A percentile compares a stretch with the other conserved stretches of the same genome.
phyloP scores from a whole-genome alignment of 164 flowering plant genomes.

The Santalum album region DNA sequence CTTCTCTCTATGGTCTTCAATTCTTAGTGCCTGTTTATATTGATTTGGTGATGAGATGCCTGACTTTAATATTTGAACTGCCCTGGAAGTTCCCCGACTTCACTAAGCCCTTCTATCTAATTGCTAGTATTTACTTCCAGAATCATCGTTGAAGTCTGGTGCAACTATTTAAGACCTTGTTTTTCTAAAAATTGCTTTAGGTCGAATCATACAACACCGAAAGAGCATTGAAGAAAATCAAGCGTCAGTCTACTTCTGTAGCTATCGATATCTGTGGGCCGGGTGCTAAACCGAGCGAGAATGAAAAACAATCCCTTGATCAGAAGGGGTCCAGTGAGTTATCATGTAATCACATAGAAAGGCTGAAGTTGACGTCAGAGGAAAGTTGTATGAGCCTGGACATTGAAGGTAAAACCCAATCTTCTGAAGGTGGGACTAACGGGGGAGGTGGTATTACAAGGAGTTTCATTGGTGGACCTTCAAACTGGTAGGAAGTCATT shows the following conservation, averaged over 20 bases:
- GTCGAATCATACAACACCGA: conserved; percentile 67
- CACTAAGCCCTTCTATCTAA: too few species aligned
- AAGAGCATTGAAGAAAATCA: conserved; percentile 66
- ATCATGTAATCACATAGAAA: conserved; percentile 23
- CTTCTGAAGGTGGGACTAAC: conserved; percentile 16
- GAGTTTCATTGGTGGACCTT: conserved; percentile 37
- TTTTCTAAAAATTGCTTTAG: conserved; percentile 25
- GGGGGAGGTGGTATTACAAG: conserved; percentile 14
- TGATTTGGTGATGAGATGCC: too few species aligned
- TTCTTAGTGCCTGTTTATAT: background rate
- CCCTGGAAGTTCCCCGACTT: too few species aligned
- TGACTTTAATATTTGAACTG: background rate
- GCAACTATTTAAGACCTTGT: background rate
- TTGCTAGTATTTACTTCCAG: too few species aligned
- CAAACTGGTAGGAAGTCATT: conserved; percentile 47
- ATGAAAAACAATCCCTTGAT: conserved; percentile 9
- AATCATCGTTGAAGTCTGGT: background rate
- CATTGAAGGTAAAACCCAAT: conserved; percentile 20
- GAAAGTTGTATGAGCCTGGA: conserved; percentile 15
- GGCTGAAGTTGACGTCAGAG: conserved; percentile 23
- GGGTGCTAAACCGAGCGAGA: conserved; percentile 15
- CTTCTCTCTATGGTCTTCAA: background rate
- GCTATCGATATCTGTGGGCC: conserved; percentile 31
- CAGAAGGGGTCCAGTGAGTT: conserved; percentile 20
- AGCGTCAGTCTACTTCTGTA: conserved; percentile 48